Conservation (phyloP, 176 grass and related monocot species). For the Triticum aestivum region DNA sequence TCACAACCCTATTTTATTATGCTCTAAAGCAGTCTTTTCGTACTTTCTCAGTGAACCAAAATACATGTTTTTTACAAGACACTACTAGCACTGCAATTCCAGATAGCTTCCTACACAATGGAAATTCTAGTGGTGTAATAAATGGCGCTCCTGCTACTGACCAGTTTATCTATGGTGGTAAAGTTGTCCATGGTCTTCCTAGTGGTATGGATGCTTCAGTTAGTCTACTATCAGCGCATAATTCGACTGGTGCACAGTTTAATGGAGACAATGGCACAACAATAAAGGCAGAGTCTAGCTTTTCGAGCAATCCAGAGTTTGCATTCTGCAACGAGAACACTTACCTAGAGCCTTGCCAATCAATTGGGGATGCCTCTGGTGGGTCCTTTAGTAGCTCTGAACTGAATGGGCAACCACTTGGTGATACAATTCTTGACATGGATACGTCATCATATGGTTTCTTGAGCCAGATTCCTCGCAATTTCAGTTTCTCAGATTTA, state of each 20-base stretch:
- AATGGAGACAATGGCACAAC: constrained; percentile 61
- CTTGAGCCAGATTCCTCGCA: constrained; percentile 92
- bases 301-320: constrained; percentile 69
- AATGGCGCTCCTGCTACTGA: constrained; percentile 55
- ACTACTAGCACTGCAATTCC: constrained; percentile 48
- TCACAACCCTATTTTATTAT: constrained; percentile 2
- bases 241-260: constrained; percentile 49
- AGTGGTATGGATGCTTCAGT: constrained; percentile 54
- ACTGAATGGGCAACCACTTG: constrained; percentile 70
- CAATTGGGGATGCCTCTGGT: constrained; percentile 77
- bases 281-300: constrained; percentile 80
- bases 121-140: constrained; percentile 54
- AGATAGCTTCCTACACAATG: constrained; percentile 72
- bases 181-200: constrained; percentile 56
- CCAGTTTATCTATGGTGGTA: constrained; percentile 59
- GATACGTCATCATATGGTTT: constrained; percentile 79
- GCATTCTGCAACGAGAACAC: constrained; percentile 58
- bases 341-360: constrained; percentile 70
- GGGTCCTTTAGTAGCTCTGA: constrained; percentile 88
- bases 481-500: constrained; percentile 98
- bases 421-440: constrained; percentile 65
- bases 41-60: constrained; percentile 70
- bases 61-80: constrained; percentile 53
- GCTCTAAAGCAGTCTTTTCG: constrained; percentile 38
- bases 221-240: constrained; percentile 58